Conservation (phyloP, 345 rosid species). For the Carallia pectinifolia region DNA sequence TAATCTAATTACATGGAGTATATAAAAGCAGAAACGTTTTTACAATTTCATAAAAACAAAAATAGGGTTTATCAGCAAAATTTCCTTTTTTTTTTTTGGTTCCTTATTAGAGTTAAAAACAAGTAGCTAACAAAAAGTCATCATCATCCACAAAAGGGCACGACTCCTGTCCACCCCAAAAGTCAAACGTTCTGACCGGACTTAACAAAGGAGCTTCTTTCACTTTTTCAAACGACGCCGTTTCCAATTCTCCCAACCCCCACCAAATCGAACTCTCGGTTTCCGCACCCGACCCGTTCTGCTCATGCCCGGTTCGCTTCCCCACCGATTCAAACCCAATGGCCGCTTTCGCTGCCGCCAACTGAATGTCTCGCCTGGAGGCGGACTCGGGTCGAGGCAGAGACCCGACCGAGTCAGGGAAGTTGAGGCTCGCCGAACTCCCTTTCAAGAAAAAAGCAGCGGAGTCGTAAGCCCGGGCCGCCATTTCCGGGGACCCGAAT, state of each 20-base stretch:
- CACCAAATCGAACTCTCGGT: background rate
- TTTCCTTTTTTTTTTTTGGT: too few relatives aligned
- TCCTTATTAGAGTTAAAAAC: too few relatives aligned
- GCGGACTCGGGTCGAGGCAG: conserved; percentile 28
- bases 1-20: too few relatives aligned
- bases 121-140: background rate
- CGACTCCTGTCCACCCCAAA: conserved; percentile 13
- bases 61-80: too few relatives aligned
- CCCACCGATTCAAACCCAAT: background rate
- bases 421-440: conserved; percentile 26
- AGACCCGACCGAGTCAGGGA: conserved; percentile 23
- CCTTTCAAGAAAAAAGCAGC: conserved; percentile 34
- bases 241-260: conserved; percentile 4
- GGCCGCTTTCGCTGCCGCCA: conserved; percentile 30
- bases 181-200: conserved; percentile 14
- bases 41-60: too few relatives aligned
- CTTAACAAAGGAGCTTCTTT: background rate
- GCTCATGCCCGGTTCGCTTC: background rate
- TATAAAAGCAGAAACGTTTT: too few relatives aligned
- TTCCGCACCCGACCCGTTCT: background rate
- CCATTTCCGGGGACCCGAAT: conserved; percentile 29
- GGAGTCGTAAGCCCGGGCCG: conserved; percentile 34
- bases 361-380: conserved; percentile 29
- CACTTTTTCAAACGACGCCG: conserved; percentile 14
- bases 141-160: conserved; percentile 13